Base-by-base conservation (phyloP, 1,284 basidiomycete genomes). In the Cryptococcus deneoformans region DNA sequence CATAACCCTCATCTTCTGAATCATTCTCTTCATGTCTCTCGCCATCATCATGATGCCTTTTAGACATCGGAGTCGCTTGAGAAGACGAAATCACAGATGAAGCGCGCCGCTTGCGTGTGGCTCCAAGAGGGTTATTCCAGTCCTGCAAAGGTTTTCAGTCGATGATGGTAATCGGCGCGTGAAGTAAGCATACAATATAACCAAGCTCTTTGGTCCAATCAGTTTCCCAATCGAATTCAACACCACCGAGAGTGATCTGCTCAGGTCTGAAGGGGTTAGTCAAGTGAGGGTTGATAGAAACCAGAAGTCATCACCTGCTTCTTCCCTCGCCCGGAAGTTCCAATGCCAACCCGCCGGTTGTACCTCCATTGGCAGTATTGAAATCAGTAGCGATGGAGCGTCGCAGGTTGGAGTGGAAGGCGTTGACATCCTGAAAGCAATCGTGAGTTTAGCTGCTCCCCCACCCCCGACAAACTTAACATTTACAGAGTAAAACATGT, bases 401-500 rank as follows among this genome's bases (percentile, higher is more conserved):
- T 12, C 64, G 62, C 6, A 74, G 58, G 1, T 55, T 50, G 20
- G 58, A 40, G 44, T 72, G 64, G 49, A 75, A 70, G 47, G 58
- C 66, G 35, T 58, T 70, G 34, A 72, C 69, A 45, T 70, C 69
- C 64, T 67, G 42, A 59, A 51, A 14, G 43, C 20, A 24, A 44
- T 44, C 3, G 14, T 44, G 43, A 44, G 43, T n/a, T 44, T 20
- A n/a, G n/a, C 43, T n/a, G n/a, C 24, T 55, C 20, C 14, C 44
- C 42, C 5, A 16, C 66, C 29, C 43, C 40, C 43, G 10, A n/a
- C 7, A 34, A 29, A 29, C 29, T 29, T 29, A 29, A 29, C 29
- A 16, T 66, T 49, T 35, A 76, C 73, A 3, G 68, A 46, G 51
- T 68, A 72, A 54, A 76, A 73, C 8, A 68, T 57, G 10, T 70